phyloP scores from a whole-genome alignment of 2,329 filamentous ascomycete genomes.

The Cryphonectria parasitica region DNA sequence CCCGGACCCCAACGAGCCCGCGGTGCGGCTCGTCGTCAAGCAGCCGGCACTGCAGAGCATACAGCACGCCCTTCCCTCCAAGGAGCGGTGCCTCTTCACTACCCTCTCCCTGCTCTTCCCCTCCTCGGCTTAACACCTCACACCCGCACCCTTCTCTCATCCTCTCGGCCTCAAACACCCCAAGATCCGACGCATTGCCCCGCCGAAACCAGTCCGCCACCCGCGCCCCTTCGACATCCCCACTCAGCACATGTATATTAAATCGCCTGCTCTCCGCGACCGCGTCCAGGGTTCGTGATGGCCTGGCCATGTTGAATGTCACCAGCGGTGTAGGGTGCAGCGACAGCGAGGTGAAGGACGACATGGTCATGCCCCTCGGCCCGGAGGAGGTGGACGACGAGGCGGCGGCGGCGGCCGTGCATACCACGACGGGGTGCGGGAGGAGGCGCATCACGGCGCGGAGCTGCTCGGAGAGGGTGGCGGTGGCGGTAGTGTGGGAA shows the following conservation, averaged over 20 bases:
- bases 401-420: slow-evolving; percentile 46
- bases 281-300: slow-evolving; percentile 59
- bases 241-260: slow-evolving; percentile 59
- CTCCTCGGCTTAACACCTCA: slow-evolving; percentile 30
- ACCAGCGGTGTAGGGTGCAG: slow-evolving; percentile 56
- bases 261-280: slow-evolving; percentile 50
- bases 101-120: slow-evolving; percentile 25
- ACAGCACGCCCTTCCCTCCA: slow-evolving; percentile 55
- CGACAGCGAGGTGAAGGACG: slow-evolving; percentile 60
- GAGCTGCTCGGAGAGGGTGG: slow-evolving; percentile 49
- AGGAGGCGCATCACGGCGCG: slow-evolving; percentile 59
- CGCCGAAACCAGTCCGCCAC: slow-evolving; percentile 57
- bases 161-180: slow-evolving; percentile 41
- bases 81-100: slow-evolving; percentile 47
- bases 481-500: slow-evolving; percentile 13
- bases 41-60: slow-evolving; percentile 48
- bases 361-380: slow-evolving; percentile 60
- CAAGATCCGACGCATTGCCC: slow-evolving; percentile 47
- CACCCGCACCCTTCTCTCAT: slow-evolving; percentile 37
- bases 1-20: slow-evolving; percentile 52
- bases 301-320: slow-evolving; percentile 61
- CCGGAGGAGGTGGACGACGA: not conserved
- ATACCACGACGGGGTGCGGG: slow-evolving; percentile 59
- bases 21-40: slow-evolving; percentile 43
- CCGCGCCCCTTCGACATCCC: slow-evolving; percentile 50